Evolutionary conservation across 352 stramenopile species (phyloP).

Genomic region (Globisporangium okanoganense): DNA sequence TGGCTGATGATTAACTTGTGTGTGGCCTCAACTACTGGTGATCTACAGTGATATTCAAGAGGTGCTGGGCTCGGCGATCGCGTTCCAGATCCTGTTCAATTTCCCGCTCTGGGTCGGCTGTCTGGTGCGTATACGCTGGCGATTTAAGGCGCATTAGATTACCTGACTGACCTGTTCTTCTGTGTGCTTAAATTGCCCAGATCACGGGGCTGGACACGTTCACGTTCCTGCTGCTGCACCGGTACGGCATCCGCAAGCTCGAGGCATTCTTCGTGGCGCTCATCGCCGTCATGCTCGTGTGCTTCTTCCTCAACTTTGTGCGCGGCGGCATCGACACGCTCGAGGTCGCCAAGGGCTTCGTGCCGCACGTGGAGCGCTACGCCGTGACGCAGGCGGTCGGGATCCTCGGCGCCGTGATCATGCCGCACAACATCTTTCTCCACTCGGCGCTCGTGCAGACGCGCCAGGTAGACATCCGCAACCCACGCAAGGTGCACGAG

Average conservation of each 20-base stretch:
- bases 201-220: slow-evolving; percentile 90
- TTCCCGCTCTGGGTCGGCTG: slow-evolving; percentile 90
- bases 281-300: slow-evolving; percentile 92
- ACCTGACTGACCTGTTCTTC: neutral
- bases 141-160: neutral
- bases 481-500: slow-evolving; percentile 65
- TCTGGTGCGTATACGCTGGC: slow-evolving; percentile 29
- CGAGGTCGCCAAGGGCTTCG: slow-evolving; percentile 80
- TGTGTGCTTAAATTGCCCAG: slow-evolving; percentile 15
- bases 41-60: slow-evolving; percentile 86
- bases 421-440: slow-evolving; percentile 93
- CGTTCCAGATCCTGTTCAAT: slow-evolving; percentile 88
- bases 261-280: slow-evolving; percentile 92
- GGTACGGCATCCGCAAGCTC: slow-evolving; percentile 91
- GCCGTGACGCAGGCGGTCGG: slow-evolving; percentile 85
- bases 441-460: slow-evolving; percentile 84
- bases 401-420: slow-evolving; percentile 93
- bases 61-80: slow-evolving; percentile 90
- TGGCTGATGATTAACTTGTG: no score
- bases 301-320: slow-evolving; percentile 90
- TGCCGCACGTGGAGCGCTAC: slow-evolving; percentile 67
- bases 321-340: slow-evolving; percentile 61
- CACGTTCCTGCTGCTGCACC: slow-evolving; percentile 92
- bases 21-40: no score
- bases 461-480: slow-evolving; percentile 48